Conservation (phyloP, 768 basidiomycete genomes). For the Leccinum rimulosum region DNA sequence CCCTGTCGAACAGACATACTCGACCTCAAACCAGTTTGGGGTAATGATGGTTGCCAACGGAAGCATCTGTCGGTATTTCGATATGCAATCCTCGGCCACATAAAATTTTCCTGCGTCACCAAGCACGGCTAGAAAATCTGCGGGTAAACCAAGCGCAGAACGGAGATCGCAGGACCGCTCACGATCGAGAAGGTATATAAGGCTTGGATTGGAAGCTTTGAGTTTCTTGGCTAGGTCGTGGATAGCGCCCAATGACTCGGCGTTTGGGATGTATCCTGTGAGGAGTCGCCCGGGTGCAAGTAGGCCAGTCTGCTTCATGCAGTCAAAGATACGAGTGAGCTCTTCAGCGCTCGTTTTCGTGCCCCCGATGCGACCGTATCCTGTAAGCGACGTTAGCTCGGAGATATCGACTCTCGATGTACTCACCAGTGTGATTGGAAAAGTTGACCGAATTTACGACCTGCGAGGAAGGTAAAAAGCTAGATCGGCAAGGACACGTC, state of each 20-base stretch:
- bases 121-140: conserved; percentile 68
- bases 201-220: conserved; percentile 50
- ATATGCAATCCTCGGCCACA: conserved; percentile 82
- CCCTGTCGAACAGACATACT: conserved; percentile 46
- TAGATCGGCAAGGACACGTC: neutral
- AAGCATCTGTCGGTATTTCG: conserved; percentile 78
- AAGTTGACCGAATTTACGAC: conserved; percentile 92
- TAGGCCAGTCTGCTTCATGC: conserved; percentile 74
- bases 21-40: conserved; percentile 97
- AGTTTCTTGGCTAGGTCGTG: conserved; percentile 60
- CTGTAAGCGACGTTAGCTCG: conserved; percentile 36
- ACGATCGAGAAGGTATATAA: conserved; percentile 94
- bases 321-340: conserved; percentile 69
- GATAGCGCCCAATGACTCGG: conserved; percentile 70
- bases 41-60: conserved; percentile 91
- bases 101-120: conserved; percentile 91
- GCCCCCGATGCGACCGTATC: conserved; percentile 81
- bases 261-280: conserved; percentile 90
- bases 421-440: conserved; percentile 86
- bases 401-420: neutral
- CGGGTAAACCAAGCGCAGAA: neutral
- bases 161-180: conserved; percentile 30
- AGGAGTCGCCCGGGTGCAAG: conserved; percentile 70
- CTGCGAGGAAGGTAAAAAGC: conserved; percentile 34
- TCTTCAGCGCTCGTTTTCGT: conserved; percentile 76